These are phyloP conservation scores for Allium sativum DNA, from an alignment of 106 monocot genomes.

Conservation along the genomic window DNA sequence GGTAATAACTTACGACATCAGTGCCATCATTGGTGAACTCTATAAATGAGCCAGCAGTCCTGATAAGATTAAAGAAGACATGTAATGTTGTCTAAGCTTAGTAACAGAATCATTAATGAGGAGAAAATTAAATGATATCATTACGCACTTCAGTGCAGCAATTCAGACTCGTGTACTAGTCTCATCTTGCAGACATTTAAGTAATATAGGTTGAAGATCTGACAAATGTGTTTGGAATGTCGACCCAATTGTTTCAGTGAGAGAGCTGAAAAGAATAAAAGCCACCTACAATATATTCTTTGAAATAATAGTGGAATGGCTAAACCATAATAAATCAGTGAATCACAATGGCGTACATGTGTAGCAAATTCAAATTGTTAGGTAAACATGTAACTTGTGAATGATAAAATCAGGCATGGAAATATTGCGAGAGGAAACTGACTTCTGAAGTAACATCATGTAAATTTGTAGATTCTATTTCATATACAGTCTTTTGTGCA, in stretches of 20 bases:
- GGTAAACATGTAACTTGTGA: too few relatives aligned
- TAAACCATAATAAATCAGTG: too few relatives aligned
- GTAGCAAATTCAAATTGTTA: too few relatives aligned
- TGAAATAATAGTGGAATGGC: too few relatives aligned
- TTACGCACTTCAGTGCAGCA: slow-evolving; percentile 91
- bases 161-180: slow-evolving; percentile 81
- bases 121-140: slow-evolving; percentile 1
- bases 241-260: slow-evolving; percentile 90
- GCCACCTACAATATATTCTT: slow-evolving; percentile 44
- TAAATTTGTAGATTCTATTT: too few relatives aligned
- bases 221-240: slow-evolving; percentile 80
- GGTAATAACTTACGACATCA: slow-evolving; percentile 51
- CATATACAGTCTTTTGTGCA: too few relatives aligned
- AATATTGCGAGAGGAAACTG: too few relatives aligned
- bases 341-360: too few relatives aligned
- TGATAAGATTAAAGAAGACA: slow-evolving; percentile 17
- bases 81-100: too few relatives aligned
- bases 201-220: slow-evolving; percentile 67
- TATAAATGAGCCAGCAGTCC: slow-evolving; percentile 94
- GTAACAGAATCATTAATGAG: too few relatives aligned
- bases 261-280: slow-evolving; percentile 90
- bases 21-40: slow-evolving; percentile 90
- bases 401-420: too few relatives aligned
- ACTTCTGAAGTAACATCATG: too few relatives aligned
- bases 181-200: slow-evolving; percentile 95